Evolutionary conservation across 345 rosid genomes (phyloP), one percentile per base, ranked within the genome.

Genomic region (Boechera divaricarpa): DNA sequence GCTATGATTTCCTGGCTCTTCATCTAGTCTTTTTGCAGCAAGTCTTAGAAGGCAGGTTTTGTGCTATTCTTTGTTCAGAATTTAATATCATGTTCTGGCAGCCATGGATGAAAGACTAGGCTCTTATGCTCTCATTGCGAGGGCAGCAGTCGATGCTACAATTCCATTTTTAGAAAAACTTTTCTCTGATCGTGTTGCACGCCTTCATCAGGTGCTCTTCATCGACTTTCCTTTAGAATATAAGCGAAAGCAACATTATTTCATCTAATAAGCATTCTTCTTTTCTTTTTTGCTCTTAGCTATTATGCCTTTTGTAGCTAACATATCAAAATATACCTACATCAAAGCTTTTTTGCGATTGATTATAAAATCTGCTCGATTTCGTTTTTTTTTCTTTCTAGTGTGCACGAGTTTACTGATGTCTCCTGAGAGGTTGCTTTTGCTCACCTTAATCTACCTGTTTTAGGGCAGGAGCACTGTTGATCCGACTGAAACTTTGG

Each of bases 71-170:
- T 55, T 64, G 21, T 55, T 78, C 62, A 26, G 42, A 65, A 28
- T 26, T 68, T 73, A 21, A 41, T 75, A 69, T 62, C 53, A 36
- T 86, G 69, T 82, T 47, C 71, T 80, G 83, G 77, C 91, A 95
- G 99, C 94, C 42, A 95, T 95, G 99, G 94, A 95, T 71, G 99
- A 92, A 80, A 89, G 99, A 69, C 85, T 95, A 78, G 88, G 87
- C 74, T 92, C 98, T 52, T 95, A 95, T 87, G 98, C 98, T 44
- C 96, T 95, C 79, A 90, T 95, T 75, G 99, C 91, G 48, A 89
- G 99, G 87, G 96, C 93, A 59, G 86, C 98, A 70, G 83, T 85
- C 65, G 97, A 88, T 84, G 79, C 84, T 66, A 87, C 99, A 80
- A 80, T 92, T 82, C 98, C 96, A 52, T 85, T 89, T 57, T 90